phyloP scores from a whole-genome alignment of 192 early-diverging fungal species.

The Coemansia sp. region DNA sequence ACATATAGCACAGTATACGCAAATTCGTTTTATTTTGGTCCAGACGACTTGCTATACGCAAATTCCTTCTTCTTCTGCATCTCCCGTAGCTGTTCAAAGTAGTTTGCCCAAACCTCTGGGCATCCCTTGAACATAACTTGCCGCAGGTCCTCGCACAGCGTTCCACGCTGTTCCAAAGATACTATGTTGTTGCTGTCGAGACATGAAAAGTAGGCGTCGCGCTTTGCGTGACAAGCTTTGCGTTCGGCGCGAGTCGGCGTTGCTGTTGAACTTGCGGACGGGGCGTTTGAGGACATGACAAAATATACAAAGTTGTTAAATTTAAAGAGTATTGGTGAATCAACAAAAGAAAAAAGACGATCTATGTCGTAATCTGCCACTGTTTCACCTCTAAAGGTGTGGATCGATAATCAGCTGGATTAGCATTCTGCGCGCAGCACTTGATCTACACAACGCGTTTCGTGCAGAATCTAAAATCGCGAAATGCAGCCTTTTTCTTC shows the following conservation, averaged over 20 bases:
- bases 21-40: neutral
- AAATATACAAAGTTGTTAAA: neutral
- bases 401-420: neutral
- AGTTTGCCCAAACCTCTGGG: slow-evolving; percentile 35
- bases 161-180: slow-evolving; percentile 52
- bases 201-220: slow-evolving; percentile 79
- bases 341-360: no score
- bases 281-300: neutral
- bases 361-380: no score
- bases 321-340: neutral
- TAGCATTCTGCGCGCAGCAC: no score
- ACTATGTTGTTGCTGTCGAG: slow-evolving; percentile 63
- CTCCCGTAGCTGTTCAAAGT: slow-evolving; percentile 36
- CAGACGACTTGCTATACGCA: neutral
- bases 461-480: no score
- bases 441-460: no score
- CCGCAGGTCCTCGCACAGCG: slow-evolving; percentile 38
- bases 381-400: no score
- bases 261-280: neutral
- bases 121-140: slow-evolving; percentile 34
- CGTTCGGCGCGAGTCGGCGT: slow-evolving; percentile 61
- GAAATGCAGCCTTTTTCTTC: neutral
- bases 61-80: slow-evolving; percentile 30
- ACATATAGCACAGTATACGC: neutral
- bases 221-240: slow-evolving; percentile 71